These are phyloP conservation scores for Erodium moschatum DNA, from an alignment of 441 rosid genomes.

Conservation along the genomic window DNA sequence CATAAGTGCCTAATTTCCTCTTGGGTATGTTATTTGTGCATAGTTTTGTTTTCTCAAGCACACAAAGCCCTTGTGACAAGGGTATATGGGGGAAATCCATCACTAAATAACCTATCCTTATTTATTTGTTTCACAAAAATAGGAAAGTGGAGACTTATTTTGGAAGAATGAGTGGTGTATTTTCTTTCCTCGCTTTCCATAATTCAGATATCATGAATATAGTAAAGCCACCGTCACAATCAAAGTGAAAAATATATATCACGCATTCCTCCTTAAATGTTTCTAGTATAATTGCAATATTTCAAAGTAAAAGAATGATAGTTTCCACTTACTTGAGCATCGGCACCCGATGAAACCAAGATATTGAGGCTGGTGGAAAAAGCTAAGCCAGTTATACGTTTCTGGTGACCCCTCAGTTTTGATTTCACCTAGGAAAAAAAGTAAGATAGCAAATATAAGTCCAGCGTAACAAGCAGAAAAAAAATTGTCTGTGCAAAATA, in stretches of 20 bases:
- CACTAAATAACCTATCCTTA: too few relatives aligned
- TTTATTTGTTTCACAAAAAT: too few relatives aligned
- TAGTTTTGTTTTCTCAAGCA: too few relatives aligned
- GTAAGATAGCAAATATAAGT: slow-evolving; percentile 16
- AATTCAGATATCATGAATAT: background rate
- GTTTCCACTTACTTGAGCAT: slow-evolving; percentile 63
- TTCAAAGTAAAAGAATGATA: background rate
- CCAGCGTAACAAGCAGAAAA: slow-evolving; percentile 1
- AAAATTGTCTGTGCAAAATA: background rate
- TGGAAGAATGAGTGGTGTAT: background rate
- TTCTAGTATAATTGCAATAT: background rate
- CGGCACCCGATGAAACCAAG: slow-evolving; percentile 95
- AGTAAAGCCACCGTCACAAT: too few relatives aligned
- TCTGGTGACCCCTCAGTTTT: slow-evolving; percentile 79
- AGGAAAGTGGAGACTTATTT: too few relatives aligned
- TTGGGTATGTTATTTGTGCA: too few relatives aligned
- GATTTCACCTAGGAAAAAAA: slow-evolving; percentile 62
- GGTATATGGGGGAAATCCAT: too few relatives aligned
- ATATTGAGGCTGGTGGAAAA: slow-evolving; percentile 67
- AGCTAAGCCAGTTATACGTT: slow-evolving; percentile 79
- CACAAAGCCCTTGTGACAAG: too few relatives aligned
- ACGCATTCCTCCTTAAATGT: too few relatives aligned
- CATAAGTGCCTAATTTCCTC: too few relatives aligned
- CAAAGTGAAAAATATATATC: too few relatives aligned
- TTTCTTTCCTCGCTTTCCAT: background rate